Conservation (phyloP, 148 eudicot genomes). For the Mesembryanthemum crystallinum region DNA sequence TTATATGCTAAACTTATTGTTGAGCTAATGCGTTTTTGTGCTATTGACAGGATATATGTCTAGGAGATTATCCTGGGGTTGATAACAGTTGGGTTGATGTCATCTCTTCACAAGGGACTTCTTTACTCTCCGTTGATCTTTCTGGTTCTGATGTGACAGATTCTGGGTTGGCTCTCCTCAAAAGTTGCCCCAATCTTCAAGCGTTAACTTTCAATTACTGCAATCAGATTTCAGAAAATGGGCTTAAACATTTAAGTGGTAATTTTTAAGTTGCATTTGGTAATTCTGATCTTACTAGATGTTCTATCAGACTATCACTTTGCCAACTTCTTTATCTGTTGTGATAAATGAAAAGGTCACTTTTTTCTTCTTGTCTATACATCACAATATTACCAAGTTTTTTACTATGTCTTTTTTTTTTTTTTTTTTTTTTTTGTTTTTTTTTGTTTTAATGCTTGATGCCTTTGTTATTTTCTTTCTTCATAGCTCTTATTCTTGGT, state of each 20-base stretch:
- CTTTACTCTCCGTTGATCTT: slow-evolving; percentile 39
- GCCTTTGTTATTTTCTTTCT: not conserved
- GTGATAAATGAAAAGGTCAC: not conserved
- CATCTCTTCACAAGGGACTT: slow-evolving; percentile 32
- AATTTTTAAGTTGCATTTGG: slow-evolving; percentile 15
- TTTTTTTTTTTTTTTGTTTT: not conserved
- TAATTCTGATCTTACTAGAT: not conserved
- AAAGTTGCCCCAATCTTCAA: slow-evolving; percentile 32
- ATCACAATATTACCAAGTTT: not conserved
- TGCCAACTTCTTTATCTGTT: not conserved
- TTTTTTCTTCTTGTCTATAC: not conserved
- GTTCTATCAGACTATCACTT: not conserved
- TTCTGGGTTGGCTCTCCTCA: slow-evolving; percentile 31
- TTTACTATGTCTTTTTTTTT: not conserved
- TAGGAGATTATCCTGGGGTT: slow-evolving; percentile 39
- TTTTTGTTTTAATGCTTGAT: not conserved
- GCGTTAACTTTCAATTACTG: slow-evolving; percentile 34
- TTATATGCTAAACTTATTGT: not conserved
- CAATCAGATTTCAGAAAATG: slow-evolving; percentile 30
- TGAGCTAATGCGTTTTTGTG: slow-evolving; percentile 12
- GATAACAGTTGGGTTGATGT: slow-evolving; percentile 33
- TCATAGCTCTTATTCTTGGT: not conserved
- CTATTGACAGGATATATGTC: slow-evolving; percentile 31
- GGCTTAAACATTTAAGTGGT: slow-evolving; percentile 34
- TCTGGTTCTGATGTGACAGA: slow-evolving; percentile 42